These are phyloP conservation scores for Fusarium equiseti DNA, from an alignment of 2,329 filamentous ascomycete genomes.

Conservation along the genomic window DNA sequence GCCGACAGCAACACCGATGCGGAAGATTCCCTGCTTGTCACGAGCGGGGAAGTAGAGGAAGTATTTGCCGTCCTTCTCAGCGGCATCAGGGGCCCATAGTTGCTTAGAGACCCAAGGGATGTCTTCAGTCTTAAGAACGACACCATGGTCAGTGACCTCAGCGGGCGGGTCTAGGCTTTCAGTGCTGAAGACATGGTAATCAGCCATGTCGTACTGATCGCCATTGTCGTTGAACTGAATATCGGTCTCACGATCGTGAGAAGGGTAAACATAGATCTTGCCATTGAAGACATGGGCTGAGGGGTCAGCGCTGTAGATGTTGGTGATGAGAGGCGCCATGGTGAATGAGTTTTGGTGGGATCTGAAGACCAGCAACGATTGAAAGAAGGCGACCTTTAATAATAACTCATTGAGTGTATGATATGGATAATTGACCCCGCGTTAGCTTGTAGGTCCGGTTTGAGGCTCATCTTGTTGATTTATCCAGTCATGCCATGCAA, in stretches of 20 bases:
- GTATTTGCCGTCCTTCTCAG: constrained; percentile 74
- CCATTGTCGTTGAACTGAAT: constrained; percentile 85
- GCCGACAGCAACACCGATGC: constrained; percentile 77
- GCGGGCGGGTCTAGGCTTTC: constrained; percentile 64
- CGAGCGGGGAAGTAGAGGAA: constrained; percentile 83
- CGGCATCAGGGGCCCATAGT: constrained; percentile 84
- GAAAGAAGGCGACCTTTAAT: constrained; percentile 9
- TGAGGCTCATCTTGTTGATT: constrained; percentile 37
- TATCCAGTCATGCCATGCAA: constrained; percentile 39
- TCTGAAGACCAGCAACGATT: neutral
- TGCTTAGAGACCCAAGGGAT: constrained; percentile 84
- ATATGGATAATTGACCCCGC: constrained; percentile 36
- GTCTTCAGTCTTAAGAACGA: constrained; percentile 73
- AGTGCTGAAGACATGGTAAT: constrained; percentile 82
- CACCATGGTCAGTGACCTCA: constrained; percentile 78
- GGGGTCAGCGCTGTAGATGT: constrained; percentile 83
- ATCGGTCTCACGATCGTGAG: constrained; percentile 81
- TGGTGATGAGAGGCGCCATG: constrained; percentile 74
- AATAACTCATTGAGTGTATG: constrained; percentile 5
- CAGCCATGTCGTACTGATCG: constrained; percentile 86
- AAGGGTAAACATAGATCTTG: constrained; percentile 83
- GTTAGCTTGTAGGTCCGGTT: constrained; percentile 22
- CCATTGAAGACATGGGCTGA: constrained; percentile 84
- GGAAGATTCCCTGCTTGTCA: constrained; percentile 76
- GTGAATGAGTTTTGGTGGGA: constrained; percentile 2